A percentile compares a stretch with the other conserved stretches of the same genome.
Conservation (phyloP, 2,329 filamentous ascomycete genomes). For the Lachnellula suecica region DNA sequence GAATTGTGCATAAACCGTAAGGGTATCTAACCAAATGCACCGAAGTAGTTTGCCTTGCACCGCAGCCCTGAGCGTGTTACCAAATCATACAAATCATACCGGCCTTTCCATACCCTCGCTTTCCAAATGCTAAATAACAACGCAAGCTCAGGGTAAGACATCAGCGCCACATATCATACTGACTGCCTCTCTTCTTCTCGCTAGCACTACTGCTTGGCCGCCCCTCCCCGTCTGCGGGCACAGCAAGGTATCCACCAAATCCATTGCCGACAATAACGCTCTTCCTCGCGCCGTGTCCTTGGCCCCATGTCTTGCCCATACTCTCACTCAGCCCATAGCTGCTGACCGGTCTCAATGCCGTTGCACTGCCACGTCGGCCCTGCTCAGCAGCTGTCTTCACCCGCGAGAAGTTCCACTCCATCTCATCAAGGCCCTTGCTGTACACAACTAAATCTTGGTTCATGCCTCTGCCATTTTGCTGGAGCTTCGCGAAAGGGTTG, state of each 20-base stretch:
- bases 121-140: background rate
- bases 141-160: background rate
- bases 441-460: conserved; percentile 61
- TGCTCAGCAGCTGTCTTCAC: conserved; percentile 47
- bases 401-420: conserved; percentile 67
- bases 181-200: conserved; percentile 24
- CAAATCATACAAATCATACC: too few species aligned
- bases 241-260: conserved; percentile 63
- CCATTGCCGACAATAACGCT: conserved; percentile 67
- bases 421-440: conserved; percentile 64
- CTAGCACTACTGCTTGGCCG: conserved; percentile 29
- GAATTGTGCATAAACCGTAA: background rate
- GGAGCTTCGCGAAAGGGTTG: conserved; percentile 31
- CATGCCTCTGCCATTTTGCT: conserved; percentile 36
- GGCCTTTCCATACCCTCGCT: too few species aligned
- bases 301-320: conserved; percentile 42
- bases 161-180: conserved; percentile 32
- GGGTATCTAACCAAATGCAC: background rate
- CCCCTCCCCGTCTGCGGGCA: conserved; percentile 51
- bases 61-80: too few species aligned
- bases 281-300: conserved; percentile 49
- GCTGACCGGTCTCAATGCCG: conserved; percentile 43
- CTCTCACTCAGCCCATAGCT: conserved; percentile 40
- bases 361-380: conserved; percentile 36
- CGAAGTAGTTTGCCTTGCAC: background rate